Base-by-base conservation (phyloP, 371 early-diverging fungal genomes). In the Blakeslea trispora region DNA sequence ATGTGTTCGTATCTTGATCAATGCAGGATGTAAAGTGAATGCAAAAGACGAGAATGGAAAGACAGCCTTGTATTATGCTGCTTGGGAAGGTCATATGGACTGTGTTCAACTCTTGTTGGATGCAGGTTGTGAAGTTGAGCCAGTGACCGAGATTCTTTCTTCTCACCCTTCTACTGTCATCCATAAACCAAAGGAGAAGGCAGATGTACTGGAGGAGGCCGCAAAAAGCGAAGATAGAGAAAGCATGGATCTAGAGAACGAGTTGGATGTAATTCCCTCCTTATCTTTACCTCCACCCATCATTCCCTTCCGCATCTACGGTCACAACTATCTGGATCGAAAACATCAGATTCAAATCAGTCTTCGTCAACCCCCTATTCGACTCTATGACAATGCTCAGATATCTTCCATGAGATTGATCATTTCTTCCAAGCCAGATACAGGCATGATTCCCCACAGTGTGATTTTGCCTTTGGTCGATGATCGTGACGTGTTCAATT, bases 251-350 rank as follows among this genome's bases (percentile, higher is more conserved):
- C 45, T 35, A n/a, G 28, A 49, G 19, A 50, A 51, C 3, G 77
- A 77, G 19, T 44, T 93, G 31, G 93, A 93, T 50, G 75, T 74
- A 2, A 88, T 96, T 19, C 96, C 96, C 2, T 88, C 91, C 6
- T 72, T 96, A 9, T 87, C 87, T 5, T 71, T 97, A 23, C 98
- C 98, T 5, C 98, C 98, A 15, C 98, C 98, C 9, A 92, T 98
- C 48, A 91, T 98, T 35, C 97, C 98, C 1, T 92, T 96, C 82
- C 83, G 96, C 19, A 93, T 94, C 50, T 95, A 96, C 66, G 97
- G 97, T 17, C 96, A 97, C 81, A 93, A 91, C 63, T 96, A 93
- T 59, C 72, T 96, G 13, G 94, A 94, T 63, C 85, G 90, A 62
- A 91, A 92, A 55, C 85, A 82, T 51, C 88, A 90, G 50, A 71